Evolutionary conservation across 441 rosid genomes (phyloP).

Genomic region (Mallotus japonicus): DNA sequence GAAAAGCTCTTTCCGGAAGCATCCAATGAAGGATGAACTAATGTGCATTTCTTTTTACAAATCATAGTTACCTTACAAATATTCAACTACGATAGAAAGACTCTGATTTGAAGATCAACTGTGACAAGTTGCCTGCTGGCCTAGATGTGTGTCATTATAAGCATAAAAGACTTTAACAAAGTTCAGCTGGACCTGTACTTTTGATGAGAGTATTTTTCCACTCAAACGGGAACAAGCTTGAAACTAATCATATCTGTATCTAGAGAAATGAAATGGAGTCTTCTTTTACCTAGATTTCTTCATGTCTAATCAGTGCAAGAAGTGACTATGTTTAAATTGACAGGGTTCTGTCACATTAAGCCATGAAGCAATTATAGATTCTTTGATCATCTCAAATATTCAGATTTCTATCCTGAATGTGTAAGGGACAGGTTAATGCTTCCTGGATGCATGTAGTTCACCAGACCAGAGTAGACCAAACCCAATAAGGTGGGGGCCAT

Average conservation of each 20-base stretch:
- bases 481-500: constrained; percentile 10
- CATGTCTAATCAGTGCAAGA: constrained; percentile 1
- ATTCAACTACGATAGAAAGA: background rate
- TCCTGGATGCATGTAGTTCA: background rate
- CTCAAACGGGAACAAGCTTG: background rate
- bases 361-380: background rate
- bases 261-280: background rate
- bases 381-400: background rate
- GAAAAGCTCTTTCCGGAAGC: background rate
- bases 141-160: too few species aligned
- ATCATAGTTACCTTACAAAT: background rate
- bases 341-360: background rate
- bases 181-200: background rate
- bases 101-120: background rate
- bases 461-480: background rate
- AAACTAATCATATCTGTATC: background rate
- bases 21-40: background rate
- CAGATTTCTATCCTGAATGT: background rate
- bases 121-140: background rate
- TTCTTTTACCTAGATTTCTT: background rate
- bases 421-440: background rate
- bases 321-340: background rate
- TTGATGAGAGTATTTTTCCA: background rate
- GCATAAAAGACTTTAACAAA: background rate
- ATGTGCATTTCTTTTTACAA: background rate